Conservation (phyloP, 2,329 filamentous ascomycete genomes). For the Colletotrichum zoysiae region DNA sequence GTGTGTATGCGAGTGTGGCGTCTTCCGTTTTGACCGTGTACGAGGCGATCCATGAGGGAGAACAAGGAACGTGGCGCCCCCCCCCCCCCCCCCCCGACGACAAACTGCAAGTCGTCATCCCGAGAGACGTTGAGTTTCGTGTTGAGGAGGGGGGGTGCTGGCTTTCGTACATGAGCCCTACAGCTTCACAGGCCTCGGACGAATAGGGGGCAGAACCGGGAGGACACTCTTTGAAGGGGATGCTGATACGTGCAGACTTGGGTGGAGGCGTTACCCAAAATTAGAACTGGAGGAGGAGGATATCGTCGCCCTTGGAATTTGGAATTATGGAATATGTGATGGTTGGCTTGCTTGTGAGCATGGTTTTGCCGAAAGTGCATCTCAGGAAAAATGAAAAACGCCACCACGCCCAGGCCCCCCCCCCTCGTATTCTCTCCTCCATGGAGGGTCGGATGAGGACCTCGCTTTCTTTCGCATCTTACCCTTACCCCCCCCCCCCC, state of each 20-base stretch:
- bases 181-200: neutral
- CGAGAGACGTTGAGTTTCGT: neutral
- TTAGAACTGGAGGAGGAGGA: neutral
- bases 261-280: neutral
- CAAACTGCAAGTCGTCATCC: neutral
- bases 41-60: neutral
- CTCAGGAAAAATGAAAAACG: neutral
- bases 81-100: neutral
- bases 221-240: neutral
- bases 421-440: neutral
- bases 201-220: neutral
- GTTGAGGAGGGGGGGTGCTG: neutral
- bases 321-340: neutral
- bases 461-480: neutral
- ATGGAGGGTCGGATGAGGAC: slow-evolving; percentile 22
- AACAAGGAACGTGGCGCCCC: neutral
- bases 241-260: neutral
- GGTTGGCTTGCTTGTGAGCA: neutral
- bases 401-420: neutral
- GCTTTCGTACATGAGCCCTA: neutral
- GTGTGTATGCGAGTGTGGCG: neutral
- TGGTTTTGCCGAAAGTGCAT: neutral
- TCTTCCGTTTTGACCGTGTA: slow-evolving; percentile 2
- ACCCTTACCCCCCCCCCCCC: too few species aligned
- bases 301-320: neutral